These are phyloP conservation scores for Globisporangium takayamanum DNA, from an alignment of 352 stramenopile genomes.

Conservation along the genomic window DNA sequence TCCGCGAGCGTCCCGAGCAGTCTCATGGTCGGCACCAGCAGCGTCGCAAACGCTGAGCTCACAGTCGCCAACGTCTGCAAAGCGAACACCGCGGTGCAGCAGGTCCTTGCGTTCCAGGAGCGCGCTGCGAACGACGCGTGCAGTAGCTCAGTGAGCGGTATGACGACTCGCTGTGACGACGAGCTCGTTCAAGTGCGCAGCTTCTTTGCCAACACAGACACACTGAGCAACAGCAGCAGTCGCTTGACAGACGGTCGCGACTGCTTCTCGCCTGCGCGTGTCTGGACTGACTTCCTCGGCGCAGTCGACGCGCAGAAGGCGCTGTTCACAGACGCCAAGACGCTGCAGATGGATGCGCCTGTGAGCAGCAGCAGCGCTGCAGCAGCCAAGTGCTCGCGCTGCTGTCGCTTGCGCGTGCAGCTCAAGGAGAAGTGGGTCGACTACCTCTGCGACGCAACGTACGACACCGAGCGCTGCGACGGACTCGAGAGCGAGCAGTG, in stretches of 20 bases:
- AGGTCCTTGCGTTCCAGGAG: slow-evolving; percentile 35
- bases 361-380: not conserved
- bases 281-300: not conserved
- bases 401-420: slow-evolving; percentile 16
- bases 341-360: slow-evolving; percentile 3
- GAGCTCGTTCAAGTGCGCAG: slow-evolving; percentile 13
- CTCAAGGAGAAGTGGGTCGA: slow-evolving; percentile 19
- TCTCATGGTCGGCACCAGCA: slow-evolving; percentile 14
- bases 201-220: slow-evolving; percentile 13
- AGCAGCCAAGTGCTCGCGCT: slow-evolving; percentile 12
- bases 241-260: not conserved
- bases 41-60: not conserved
- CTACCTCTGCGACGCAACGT: slow-evolving; percentile 18
- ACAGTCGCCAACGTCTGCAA: slow-evolving; percentile 24
- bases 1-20: not conserved
- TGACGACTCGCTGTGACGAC: slow-evolving; percentile 13
- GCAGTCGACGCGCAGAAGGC: not conserved
- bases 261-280: slow-evolving; percentile 8
- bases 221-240: not conserved
- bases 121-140: slow-evolving; percentile 52
- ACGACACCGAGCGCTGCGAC: slow-evolving; percentile 18
- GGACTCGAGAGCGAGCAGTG: slow-evolving; percentile 8
- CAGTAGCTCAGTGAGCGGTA: slow-evolving; percentile 5
- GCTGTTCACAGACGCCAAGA: slow-evolving; percentile 1
- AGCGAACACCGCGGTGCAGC: slow-evolving; percentile 15